Conservation (phyloP, 495 filamentous ascomycete genomes). For the Umbilicaria muhlenbergii region DNA sequence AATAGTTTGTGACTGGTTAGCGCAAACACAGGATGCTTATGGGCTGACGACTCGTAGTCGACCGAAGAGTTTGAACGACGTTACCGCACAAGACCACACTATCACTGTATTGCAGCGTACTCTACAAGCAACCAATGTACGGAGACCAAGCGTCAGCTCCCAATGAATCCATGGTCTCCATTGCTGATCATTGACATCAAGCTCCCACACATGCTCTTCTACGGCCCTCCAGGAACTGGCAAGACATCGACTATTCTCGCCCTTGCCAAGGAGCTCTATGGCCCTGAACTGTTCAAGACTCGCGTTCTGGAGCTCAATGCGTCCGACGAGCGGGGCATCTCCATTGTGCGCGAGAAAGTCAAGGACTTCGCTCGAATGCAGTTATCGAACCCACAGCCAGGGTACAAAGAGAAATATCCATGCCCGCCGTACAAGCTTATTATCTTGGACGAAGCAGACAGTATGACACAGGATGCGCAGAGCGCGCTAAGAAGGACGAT, state of each 20-base stretch:
- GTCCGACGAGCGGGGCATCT: conserved; percentile 95
- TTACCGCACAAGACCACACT: conserved; percentile 95
- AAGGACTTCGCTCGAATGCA: conserved; percentile 96
- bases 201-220: conserved; percentile 99
- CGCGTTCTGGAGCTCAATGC: conserved; percentile 97
- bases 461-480: conserved; percentile 98
- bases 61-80: conserved; percentile 83
- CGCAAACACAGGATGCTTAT: background rate
- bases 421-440: conserved; percentile 98
- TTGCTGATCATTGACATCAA: conserved; percentile 15
- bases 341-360: conserved; percentile 93
- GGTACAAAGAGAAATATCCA: conserved; percentile 63
- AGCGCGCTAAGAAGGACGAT: conserved; percentile 83
- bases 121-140: conserved; percentile 82
- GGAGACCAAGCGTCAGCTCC: conserved; percentile 5
- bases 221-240: conserved; percentile 91
- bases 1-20: conserved; percentile 57
- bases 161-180: background rate
- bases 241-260: conserved; percentile 98
- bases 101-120: conserved; percentile 83
- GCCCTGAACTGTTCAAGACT: conserved; percentile 81
- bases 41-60: conserved; percentile 39
- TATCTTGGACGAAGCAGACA: conserved; percentile 92
- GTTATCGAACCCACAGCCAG: conserved; percentile 60
- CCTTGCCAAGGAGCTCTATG: conserved; percentile 94